Conservation (phyloP, 1,284 basidiomycete genomes). For the Rhodotorula sp. region DNA sequence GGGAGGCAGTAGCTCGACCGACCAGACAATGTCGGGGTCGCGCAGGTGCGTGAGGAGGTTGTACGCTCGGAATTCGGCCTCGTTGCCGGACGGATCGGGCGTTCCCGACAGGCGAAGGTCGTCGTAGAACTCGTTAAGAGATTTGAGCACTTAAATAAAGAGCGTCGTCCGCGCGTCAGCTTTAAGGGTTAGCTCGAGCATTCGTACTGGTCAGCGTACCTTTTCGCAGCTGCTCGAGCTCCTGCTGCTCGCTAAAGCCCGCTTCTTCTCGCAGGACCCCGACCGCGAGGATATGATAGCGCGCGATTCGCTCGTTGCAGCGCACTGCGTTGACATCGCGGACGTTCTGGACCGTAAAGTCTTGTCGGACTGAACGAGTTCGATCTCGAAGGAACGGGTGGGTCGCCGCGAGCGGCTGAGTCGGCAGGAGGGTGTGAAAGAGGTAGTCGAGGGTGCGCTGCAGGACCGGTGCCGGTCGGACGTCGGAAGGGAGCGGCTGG, state of each 20-base stretch:
- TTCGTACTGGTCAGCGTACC: slow-evolving; percentile 56
- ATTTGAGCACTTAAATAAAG: slow-evolving; percentile 66
- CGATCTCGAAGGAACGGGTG: slow-evolving; percentile 89
- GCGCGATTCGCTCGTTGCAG: slow-evolving; percentile 87
- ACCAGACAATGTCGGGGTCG: slow-evolving; percentile 71
- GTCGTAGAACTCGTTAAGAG: slow-evolving; percentile 88
- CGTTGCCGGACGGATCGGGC: slow-evolving; percentile 64
- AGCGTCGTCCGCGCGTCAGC: neutral
- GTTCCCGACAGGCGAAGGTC: slow-evolving; percentile 61
- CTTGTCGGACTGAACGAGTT: slow-evolving; percentile 83
- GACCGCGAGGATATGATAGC: slow-evolving; percentile 86
- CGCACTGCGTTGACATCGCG: slow-evolving; percentile 76
- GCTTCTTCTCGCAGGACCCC: slow-evolving; percentile 60
- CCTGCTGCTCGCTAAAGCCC: slow-evolving; percentile 68
- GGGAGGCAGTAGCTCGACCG: slow-evolving; percentile 65
- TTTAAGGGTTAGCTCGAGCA: neutral
- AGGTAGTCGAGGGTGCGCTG: slow-evolving; percentile 91
- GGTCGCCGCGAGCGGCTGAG: slow-evolving; percentile 63
- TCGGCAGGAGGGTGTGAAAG: slow-evolving; percentile 73
- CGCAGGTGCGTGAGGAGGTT: slow-evolving; percentile 87
- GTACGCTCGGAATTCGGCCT: slow-evolving; percentile 94
- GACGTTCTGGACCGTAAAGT: slow-evolving; percentile 90
- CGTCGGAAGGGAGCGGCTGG: slow-evolving; percentile 77
- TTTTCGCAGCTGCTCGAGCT: slow-evolving; percentile 86
- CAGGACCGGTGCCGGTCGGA: slow-evolving; percentile 81